Evolutionary conservation across 805 yeast genomes (phyloP), one percentile per base, ranked within the genome.

Genomic region (Nadsonia fulvescens): DNA sequence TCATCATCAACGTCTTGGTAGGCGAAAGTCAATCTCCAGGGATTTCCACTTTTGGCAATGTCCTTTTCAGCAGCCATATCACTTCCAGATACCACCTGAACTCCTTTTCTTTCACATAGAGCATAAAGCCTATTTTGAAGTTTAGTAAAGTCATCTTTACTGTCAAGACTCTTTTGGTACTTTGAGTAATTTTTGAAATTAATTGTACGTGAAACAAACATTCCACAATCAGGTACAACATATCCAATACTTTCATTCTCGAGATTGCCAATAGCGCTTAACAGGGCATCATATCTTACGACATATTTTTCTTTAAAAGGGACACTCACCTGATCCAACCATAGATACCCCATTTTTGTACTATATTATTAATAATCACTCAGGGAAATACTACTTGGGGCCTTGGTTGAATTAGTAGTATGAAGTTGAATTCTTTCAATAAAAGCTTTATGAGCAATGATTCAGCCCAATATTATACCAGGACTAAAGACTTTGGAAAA

Each of bases 401-500:
- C 29, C 8, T 24, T 19, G n/a, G 29, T 26, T 2, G 29, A 26
- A 2, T 20, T 19, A 9, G 23, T 16, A 4, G 29, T 26, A 20
- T 20, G 21, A 1, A 21, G 23, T 2, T 23, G 21, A n/a, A 26
- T 13, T 29, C 67, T 60, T 32, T 66, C 63, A 30, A 69, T 47
- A 20, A 75, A 54, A 2, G 37, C 37, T 13, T 57, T 56, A 47
- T 76, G 79, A 14, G 70, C 78, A 7, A 72, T 67, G 32, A 77
- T 56, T 69, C 79, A 71, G 8, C 89, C 82, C 23, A 70, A 47
- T 43, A 91, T 60, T 17, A 66, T 46, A 27, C 91, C 92, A 3
- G 91, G 91, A 9, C 79, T 81, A 31, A 76, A 51, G 26, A 70
- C 70, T 49, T 77, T 77, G 21, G 86, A 75, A 42, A 77, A 70